Base-by-base conservation (phyloP, 768 basidiomycete species). In the Pleurotus tuber-regium region DNA sequence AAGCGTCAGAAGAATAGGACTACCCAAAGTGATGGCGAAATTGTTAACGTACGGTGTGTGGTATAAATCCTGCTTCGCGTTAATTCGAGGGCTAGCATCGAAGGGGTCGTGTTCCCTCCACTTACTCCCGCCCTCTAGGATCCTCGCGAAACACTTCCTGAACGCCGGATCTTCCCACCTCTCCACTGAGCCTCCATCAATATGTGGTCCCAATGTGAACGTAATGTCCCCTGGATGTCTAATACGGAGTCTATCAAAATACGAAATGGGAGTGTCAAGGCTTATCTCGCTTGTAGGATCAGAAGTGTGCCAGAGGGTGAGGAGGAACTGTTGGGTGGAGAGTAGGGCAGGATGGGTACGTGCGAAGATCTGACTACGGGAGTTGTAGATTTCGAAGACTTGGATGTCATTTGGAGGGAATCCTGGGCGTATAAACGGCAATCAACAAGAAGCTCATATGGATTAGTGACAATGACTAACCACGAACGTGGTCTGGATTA, bases 231-330 rank as follows among this genome's bases (percentile, higher is more conserved):
- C 90, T 0, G 88, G 86, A 24, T 74, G 75, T 4, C 90, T 78
- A 41, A 90, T 87, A 2, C 88, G 76, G 9, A 91, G 68, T 4
- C 89, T 76, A 66, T 92, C 89, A 53, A 82, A 87, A 64, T 92
- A 92, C 1, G 83, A 80, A n/a, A 91, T 66, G 0, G 87, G 86
- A 2, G 74, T 80, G 9, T 66, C 57, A 24, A 88, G 71, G 51
- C 70, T 72, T 50, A 86, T 64, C 23, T 67, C 63, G 23, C 75
- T 64, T 24, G 59, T 54, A 1, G 74, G 63, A 47, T 77, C 69
- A 2, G 78, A 70, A 38, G 77, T 58, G 54, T 83, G 74, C 82
- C 84, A 88, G 11, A 89, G 70, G 3, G 73, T 72, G 7, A 86
- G 70, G 8, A 89, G 70, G 9, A 72, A 72, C 28, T 66, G 68